Evolutionary conservation across 2,329 filamentous ascomycete species (phyloP), one percentile per base, ranked within the genome.

Genomic region (Acephala macrosclerotiorum): DNA sequence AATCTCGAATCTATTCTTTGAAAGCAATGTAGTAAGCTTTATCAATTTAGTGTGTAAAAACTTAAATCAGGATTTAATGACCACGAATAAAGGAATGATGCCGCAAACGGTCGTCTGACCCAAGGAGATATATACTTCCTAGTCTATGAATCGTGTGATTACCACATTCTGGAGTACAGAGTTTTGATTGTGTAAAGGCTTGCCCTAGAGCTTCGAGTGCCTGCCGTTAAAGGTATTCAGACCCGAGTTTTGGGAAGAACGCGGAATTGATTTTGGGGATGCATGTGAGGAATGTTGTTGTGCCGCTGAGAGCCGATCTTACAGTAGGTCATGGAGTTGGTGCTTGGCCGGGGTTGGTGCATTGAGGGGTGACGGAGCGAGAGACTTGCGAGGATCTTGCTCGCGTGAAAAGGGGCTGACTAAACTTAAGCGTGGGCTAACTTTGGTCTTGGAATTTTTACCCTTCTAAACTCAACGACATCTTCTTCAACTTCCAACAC

Each of bases 51-150:
- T n/a, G n/a, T n/a, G n/a, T n/a, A n/a, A n/a, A 33, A 33, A 4
- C 29, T 33, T 4, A 53, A 33, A 53, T 25, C 26, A n/a, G 14
- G 53, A 33, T 9, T 33, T 26, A 55, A 62, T 18, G 36, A 66
- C 58, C 20, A 66, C 22, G 40, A 51, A 38, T 22, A 57, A 38
- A 45, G 61, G 61, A 66, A 60, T 47, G 33, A 20, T 65, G 53
- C 62, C 57, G 67, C 57, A 60, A 22, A 59, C 53, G 42, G 60
- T 66, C 65, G 66, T 60, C 64, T 66, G 62, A 66, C 55, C 40
- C 47, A 25, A 66, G 56, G 49, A 57, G 40, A 59, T 57, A 58
- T 66, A 63, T 64, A 66, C 64, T 66, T 65, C 60, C 61, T 55
- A 36, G 8, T 35, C 8, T 20, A 33, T 56, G 63, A 60, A 65